These are phyloP conservation scores for Biscogniauxia mediterranea DNA, from an alignment of 2,329 filamentous ascomycete species.

Conservation along the genomic window DNA sequence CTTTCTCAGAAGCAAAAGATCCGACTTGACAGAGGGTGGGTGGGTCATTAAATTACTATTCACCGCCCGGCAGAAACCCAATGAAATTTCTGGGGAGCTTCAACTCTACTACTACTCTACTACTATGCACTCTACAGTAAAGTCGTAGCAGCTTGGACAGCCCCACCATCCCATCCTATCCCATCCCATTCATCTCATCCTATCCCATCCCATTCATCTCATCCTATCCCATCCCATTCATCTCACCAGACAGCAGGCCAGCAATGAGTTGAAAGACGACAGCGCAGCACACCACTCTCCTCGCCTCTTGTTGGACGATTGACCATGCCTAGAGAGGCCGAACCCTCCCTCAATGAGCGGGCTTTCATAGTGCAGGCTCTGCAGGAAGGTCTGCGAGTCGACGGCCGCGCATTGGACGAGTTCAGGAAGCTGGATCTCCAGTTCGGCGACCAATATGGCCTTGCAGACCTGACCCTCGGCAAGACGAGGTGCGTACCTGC, in stretches of 20 bases:
- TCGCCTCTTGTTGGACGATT: constrained; percentile 13
- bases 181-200: too few species aligned
- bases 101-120: too few species aligned
- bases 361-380: constrained; percentile 83
- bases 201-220: too few species aligned
- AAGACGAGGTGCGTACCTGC: constrained; percentile 70
- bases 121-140: too few species aligned
- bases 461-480: constrained; percentile 81
- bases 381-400: constrained; percentile 75
- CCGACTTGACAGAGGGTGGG: constrained; percentile 21
- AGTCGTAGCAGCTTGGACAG: constrained; percentile 16
- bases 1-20: constrained; percentile 7
- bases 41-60: constrained; percentile 12
- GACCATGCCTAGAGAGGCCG: constrained; percentile 86
- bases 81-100: constrained; percentile 20
- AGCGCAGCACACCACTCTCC: background rate
- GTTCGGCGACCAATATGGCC: constrained; percentile 89
- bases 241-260: constrained; percentile 6
- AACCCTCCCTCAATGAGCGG: constrained; percentile 85
- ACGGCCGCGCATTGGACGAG: constrained; percentile 78
- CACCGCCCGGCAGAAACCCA: constrained; percentile 53
- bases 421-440: constrained; percentile 74
- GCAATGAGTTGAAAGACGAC: constrained; percentile 20
- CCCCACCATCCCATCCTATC: constrained; percentile 19
- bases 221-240: too few species aligned